Evolutionary conservation across 2,329 filamentous ascomycete species (phyloP), one percentile per base, ranked within the genome.

Genomic region (Cytospora paraplurivora): DNA sequence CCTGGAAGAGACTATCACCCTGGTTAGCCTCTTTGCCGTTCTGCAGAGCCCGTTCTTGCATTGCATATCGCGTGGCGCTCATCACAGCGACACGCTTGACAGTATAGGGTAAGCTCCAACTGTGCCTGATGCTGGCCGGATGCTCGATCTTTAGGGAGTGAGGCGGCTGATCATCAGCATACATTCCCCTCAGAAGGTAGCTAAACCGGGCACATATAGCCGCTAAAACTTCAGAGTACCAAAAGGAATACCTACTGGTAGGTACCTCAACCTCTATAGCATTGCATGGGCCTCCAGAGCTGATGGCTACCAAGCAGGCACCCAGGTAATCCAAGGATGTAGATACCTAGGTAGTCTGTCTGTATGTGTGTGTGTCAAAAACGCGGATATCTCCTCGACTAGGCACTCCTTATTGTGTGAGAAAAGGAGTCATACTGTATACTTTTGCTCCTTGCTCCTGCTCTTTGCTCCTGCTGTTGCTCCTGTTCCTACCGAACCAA

Each of bases 401-500:
- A n/a, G 44, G n/a, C 44, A 47, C 44, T 47, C 44, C 44, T n/a
- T n/a, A 47, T n/a, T 17, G 15, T 47, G n/a, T 6, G 13, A 15
- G 7, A 17, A 55, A 17, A 27, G 15, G 51, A 41, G 10, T 38
- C 59, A 38, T 51, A 61, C 59, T 54, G 59, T 61, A 44, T 56
- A 61, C 52, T 34, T 50, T 41, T 7, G 19, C 35, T 17, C 10
- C 27, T 27, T 27, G 27, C 27, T 27, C 27, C 27, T 27, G 27
- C 27, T 27, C 27, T 27, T 27, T 4, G 27, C 27, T 27, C 27
- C 13, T 49, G n/a, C 47, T 17, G 21, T 59, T 44, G 37, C 34
- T 49, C 56, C 56, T 49, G 55, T 32, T 55, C 38, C 19, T 32
- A 51, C 51, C 21, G 12, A 38, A 51, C 59, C 59, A 61, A 55